Conservation (phyloP, 2,329 filamentous ascomycete species). For the Metarhizium humberi region DNA sequence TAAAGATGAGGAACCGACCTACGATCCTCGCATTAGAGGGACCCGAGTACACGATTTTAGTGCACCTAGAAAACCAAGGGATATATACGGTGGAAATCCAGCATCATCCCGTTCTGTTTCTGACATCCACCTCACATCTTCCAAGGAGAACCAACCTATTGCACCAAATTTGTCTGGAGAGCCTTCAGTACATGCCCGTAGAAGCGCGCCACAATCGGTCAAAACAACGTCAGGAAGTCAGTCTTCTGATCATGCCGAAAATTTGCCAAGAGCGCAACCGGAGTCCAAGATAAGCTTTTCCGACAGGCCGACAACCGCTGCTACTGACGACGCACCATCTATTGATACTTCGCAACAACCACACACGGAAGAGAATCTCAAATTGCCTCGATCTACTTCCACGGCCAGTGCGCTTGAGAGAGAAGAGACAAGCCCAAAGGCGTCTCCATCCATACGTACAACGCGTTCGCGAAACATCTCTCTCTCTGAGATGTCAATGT, state of each 20-base stretch:
- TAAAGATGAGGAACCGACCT: constrained; percentile 34
- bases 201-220: neutral
- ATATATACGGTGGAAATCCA: neutral
- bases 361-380: neutral
- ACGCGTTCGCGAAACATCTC: constrained; percentile 44
- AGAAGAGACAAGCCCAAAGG: neutral
- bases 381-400: neutral
- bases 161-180: constrained; percentile 11
- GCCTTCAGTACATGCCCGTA: neutral
- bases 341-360: neutral
- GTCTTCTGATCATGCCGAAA: neutral
- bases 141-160: constrained; percentile 6
- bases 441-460: constrained; percentile 16
- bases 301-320: neutral
- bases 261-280: neutral
- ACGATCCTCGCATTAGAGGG: constrained; percentile 56
- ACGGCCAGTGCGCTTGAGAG: neutral
- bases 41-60: constrained; percentile 59
- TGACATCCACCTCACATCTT: neutral
- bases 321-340: neutral
- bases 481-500: constrained; percentile 37
- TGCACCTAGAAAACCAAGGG: constrained; percentile 35
- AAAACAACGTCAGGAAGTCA: neutral
- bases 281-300: neutral
- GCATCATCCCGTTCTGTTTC: neutral